Evolutionary conservation across 2,329 filamentous ascomycete genomes (phyloP).

Genomic region (Neonectria magnoliae): DNA sequence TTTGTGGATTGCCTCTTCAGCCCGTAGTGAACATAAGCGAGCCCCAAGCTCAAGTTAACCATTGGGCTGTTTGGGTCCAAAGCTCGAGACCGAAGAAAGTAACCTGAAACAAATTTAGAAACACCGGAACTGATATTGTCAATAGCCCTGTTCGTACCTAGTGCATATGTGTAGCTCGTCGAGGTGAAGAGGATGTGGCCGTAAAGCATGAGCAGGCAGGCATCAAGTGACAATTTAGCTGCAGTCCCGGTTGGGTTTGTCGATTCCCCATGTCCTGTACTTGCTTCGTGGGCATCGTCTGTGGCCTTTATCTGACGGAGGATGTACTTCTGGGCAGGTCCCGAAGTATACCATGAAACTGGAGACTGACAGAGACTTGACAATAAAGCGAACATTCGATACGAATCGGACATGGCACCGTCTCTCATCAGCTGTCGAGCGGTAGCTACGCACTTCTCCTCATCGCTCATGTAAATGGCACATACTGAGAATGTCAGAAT

Average conservation of each 20-base stretch:
- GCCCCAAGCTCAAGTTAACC: constrained; percentile 82
- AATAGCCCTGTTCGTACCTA: constrained; percentile 65
- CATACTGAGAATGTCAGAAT: constrained; percentile 66
- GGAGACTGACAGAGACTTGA: constrained; percentile 80
- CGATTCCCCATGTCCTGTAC: constrained; percentile 43
- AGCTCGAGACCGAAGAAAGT: constrained; percentile 82
- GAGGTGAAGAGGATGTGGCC: constrained; percentile 89
- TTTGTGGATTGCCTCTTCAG: constrained; percentile 92
- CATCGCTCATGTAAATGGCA: constrained; percentile 82
- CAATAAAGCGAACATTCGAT: constrained; percentile 83
- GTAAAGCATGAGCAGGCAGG: constrained; percentile 86
- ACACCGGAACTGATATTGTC: neutral
- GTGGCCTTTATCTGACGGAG: constrained; percentile 90
- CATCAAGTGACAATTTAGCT: constrained; percentile 65
- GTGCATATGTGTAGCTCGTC: constrained; percentile 82
- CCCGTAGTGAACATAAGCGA: constrained; percentile 88
- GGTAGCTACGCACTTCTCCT: constrained; percentile 76
- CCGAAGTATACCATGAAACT: constrained; percentile 79
- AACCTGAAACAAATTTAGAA: constrained; percentile 59
- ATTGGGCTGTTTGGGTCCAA: constrained; percentile 80
- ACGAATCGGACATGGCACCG: constrained; percentile 83
- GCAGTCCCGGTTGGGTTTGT: neutral
- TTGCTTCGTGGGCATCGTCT: constrained; percentile 69
- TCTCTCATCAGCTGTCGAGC: constrained; percentile 87
- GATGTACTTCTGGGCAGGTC: constrained; percentile 89